These are phyloP conservation scores for Globomyces pollinis-pini DNA, from an alignment of 192 early-diverging fungal genomes.

Conservation along the genomic window DNA sequence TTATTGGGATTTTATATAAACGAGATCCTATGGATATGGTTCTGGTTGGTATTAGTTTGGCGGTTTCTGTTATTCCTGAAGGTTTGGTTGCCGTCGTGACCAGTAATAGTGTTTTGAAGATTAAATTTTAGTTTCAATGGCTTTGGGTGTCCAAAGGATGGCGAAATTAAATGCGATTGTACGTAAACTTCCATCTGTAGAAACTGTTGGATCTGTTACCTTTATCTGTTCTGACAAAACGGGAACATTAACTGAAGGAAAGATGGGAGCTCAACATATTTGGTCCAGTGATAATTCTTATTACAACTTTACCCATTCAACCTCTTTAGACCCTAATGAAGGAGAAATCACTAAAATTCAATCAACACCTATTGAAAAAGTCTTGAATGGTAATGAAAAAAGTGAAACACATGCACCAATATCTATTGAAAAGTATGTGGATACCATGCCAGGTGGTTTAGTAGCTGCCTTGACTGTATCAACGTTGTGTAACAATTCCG, in stretches of 20 bases:
- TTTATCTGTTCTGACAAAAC: conserved; percentile 97
- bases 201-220: conserved; percentile 91
- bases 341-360: conserved; percentile 17
- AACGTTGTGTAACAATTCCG: conserved; percentile 83
- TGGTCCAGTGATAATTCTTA: conserved; percentile 71
- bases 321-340: conserved; percentile 29
- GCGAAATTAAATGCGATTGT: conserved; percentile 82
- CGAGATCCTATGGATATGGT: conserved; percentile 62
- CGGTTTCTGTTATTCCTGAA: conserved; percentile 96
- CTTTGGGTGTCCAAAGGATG: conserved; percentile 92
- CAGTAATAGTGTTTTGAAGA: not conserved
- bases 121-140: conserved; percentile 70
- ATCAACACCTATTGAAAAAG: conserved; percentile 11
- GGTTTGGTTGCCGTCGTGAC: conserved; percentile 96
- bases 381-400: conserved; percentile 8
- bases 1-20: conserved; percentile 68
- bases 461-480: conserved; percentile 61
- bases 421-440: conserved; percentile 34
- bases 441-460: conserved; percentile 41
- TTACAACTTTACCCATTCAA: conserved; percentile 60
- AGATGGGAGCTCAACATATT: conserved; percentile 84
- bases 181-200: conserved; percentile 84
- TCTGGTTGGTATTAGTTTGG: conserved; percentile 81
- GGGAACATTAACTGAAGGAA: conserved; percentile 95
- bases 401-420: conserved; percentile 5